Percentiles rank a stretch among this genome's conserved stretches.
phyloP scores from a whole-genome alignment of 2,329 filamentous ascomycete species.

The Beauveria bassiana region DNA sequence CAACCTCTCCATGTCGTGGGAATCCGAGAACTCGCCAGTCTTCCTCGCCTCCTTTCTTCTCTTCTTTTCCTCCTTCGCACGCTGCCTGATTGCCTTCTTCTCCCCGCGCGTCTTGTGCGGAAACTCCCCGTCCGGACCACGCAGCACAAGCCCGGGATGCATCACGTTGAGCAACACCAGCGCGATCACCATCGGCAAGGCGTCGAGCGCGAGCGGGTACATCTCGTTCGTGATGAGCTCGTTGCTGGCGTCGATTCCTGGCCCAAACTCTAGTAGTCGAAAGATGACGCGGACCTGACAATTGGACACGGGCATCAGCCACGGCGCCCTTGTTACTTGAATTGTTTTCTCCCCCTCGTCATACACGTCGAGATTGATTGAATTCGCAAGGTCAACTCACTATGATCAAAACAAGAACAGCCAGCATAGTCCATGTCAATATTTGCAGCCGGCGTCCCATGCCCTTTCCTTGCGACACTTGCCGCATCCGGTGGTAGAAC shows the following conservation, averaged over 20 bases:
- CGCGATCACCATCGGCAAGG: constrained; percentile 46
- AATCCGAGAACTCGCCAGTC: constrained; percentile 11
- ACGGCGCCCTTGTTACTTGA: no score
- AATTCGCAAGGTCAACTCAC: constrained; percentile 18
- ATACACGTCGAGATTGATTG: no score
- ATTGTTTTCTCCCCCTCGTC: no score
- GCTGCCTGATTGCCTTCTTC: constrained; percentile 34
- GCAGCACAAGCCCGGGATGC: constrained; percentile 41
- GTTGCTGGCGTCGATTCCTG: constrained; percentile 35
- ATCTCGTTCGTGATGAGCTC: constrained; percentile 40
- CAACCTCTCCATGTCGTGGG: not conserved
- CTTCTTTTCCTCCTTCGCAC: constrained; percentile 25
- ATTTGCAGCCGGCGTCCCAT: constrained; percentile 24
- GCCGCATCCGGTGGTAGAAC: constrained; percentile 25
- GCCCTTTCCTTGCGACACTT: constrained; percentile 15
- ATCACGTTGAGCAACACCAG: constrained; percentile 33
- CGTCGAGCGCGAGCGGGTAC: constrained; percentile 45
- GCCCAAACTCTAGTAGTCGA: constrained; percentile 48
- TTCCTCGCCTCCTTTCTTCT: constrained; percentile 19
- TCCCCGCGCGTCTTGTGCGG: constrained; percentile 32
- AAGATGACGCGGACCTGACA: constrained; percentile 49
- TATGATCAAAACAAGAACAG: constrained; percentile 27
- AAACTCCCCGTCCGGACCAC: constrained; percentile 38
- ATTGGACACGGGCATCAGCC: constrained; percentile 7
- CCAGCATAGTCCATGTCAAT: constrained; percentile 27